These are phyloP conservation scores for Rugonectria rugulosa DNA, from an alignment of 2,329 filamentous ascomycete genomes.

Conservation along the genomic window DNA sequence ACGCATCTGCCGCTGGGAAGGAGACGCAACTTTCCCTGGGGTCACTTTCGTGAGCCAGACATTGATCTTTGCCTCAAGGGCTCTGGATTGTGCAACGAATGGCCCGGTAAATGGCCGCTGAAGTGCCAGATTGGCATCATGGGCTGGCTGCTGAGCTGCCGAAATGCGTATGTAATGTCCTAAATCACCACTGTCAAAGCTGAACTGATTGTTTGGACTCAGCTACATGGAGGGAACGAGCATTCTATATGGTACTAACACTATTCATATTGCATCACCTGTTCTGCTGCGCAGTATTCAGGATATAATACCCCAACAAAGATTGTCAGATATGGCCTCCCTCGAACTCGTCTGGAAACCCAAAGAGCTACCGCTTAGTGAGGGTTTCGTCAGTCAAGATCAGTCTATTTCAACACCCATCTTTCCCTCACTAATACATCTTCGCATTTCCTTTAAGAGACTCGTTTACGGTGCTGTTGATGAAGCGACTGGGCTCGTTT, in stretches of 20 bases:
- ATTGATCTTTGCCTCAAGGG: slow-evolving; percentile 23
- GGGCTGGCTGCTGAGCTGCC: slow-evolving; percentile 41
- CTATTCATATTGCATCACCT: slow-evolving; percentile 33
- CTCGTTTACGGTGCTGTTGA: slow-evolving; percentile 21
- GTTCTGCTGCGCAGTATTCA: slow-evolving; percentile 26
- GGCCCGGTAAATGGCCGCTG: slow-evolving; percentile 24
- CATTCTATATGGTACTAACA: slow-evolving; percentile 40
- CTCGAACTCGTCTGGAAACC: slow-evolving; percentile 28
- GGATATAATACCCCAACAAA: slow-evolving; percentile 18
- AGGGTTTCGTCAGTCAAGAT: slow-evolving; percentile 13
- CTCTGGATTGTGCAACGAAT: slow-evolving; percentile 20
- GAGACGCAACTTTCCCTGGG: slow-evolving; percentile 20
- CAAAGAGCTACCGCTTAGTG: slow-evolving; percentile 11
- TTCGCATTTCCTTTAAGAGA: slow-evolving; percentile 22
- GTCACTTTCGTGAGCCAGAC: slow-evolving; percentile 23
- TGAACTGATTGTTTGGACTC: neutral
- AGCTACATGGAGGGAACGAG: slow-evolving; percentile 40
- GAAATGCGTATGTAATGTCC: slow-evolving; percentile 32
- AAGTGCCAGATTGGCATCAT: slow-evolving; percentile 38
- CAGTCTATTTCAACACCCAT: neutral
- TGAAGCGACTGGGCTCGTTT: slow-evolving; percentile 18
- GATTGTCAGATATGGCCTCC: slow-evolving; percentile 22
- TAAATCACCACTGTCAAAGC: neutral
- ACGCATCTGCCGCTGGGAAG: slow-evolving; percentile 20
- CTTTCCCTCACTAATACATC: slow-evolving; percentile 20